Evolutionary conservation across 805 yeast genomes (phyloP).

Genomic region (Starmerella etchellsii): DNA sequence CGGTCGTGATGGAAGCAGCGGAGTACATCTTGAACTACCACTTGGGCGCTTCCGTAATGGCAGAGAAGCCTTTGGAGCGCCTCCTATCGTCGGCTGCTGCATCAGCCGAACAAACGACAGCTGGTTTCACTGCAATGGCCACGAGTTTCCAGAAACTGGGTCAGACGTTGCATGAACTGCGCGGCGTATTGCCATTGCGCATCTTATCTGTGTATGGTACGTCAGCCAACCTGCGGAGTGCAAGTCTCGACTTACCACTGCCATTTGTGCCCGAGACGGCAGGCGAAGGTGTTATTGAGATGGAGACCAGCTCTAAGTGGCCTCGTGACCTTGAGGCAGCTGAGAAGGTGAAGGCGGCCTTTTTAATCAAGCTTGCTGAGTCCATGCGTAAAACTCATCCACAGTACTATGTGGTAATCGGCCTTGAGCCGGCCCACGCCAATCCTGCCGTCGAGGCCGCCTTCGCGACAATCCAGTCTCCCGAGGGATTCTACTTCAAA

Average conservation of each 20-base stretch:
- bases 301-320: constrained; percentile 87
- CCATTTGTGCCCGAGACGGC: constrained; percentile 29
- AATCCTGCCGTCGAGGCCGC: constrained; percentile 20
- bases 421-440: constrained; percentile 40
- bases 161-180: constrained; percentile 36
- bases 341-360: constrained; percentile 85
- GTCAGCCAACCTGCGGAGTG: constrained; percentile 59
- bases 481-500: constrained; percentile 81
- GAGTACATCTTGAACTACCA: constrained; percentile 54
- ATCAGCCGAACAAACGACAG: background rate
- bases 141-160: constrained; percentile 40
- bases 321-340: constrained; percentile 80
- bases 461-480: constrained; percentile 44
- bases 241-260: constrained; percentile 67
- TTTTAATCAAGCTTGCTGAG: constrained; percentile 57
- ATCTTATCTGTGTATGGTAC: constrained; percentile 62
- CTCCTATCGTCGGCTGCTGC: constrained; percentile 42
- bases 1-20: constrained; percentile 53
- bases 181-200: constrained; percentile 48
- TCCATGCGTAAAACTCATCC: constrained; percentile 34
- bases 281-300: constrained; percentile 70
- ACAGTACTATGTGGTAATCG: constrained; percentile 44
- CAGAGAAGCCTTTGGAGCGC: constrained; percentile 11
- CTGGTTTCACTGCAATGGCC: constrained; percentile 23
- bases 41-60: constrained; percentile 27